A percentile compares a stretch with the other conserved stretches of the same genome.
Evolutionary conservation across 345 rosid genomes (phyloP).

Genomic region (Heritiera littoralis): DNA sequence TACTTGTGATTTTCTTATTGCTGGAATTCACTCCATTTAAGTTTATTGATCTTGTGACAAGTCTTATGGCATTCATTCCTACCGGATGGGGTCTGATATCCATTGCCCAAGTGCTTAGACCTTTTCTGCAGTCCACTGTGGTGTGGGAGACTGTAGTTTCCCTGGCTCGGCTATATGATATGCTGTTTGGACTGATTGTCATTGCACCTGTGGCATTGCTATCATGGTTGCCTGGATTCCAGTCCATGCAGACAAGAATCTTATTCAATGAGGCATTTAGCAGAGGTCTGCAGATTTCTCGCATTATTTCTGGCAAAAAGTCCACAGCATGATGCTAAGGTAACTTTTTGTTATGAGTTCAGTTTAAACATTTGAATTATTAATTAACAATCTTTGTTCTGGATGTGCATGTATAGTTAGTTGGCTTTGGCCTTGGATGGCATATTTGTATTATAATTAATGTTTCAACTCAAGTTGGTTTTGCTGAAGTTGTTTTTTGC

Average conservation of each 20-base stretch:
- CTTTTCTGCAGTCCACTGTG: slow-evolving; percentile 41
- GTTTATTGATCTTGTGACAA: slow-evolving; percentile 59
- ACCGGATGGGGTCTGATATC: slow-evolving; percentile 86
- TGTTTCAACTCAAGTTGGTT: background rate
- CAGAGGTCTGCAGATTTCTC: slow-evolving; percentile 87
- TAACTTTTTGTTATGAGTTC: background rate
- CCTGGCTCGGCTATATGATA: slow-evolving; percentile 74
- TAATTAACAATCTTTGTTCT: background rate
- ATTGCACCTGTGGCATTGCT: slow-evolving; percentile 75
- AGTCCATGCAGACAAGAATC: slow-evolving; percentile 84
- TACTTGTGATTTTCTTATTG: slow-evolving; percentile 51
- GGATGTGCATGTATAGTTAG: background rate
- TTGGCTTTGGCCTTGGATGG: background rate
- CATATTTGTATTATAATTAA: background rate
- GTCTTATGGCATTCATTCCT: slow-evolving; percentile 78
- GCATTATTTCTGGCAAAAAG: slow-evolving; percentile 69
- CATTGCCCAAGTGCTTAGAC: slow-evolving; percentile 63
- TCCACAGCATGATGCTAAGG: slow-evolving; percentile 32
- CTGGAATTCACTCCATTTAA: slow-evolving; percentile 48
- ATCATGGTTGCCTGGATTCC: slow-evolving; percentile 90
- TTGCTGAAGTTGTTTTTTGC: background rate
- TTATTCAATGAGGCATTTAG: slow-evolving; percentile 90
- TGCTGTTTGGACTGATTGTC: slow-evolving; percentile 71
- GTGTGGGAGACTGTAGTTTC: slow-evolving; percentile 79
- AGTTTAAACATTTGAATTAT: background rate